Evolutionary conservation across 176 grass and related monocot genomes (phyloP).

Genomic region (Sorghum bicolor): DNA sequence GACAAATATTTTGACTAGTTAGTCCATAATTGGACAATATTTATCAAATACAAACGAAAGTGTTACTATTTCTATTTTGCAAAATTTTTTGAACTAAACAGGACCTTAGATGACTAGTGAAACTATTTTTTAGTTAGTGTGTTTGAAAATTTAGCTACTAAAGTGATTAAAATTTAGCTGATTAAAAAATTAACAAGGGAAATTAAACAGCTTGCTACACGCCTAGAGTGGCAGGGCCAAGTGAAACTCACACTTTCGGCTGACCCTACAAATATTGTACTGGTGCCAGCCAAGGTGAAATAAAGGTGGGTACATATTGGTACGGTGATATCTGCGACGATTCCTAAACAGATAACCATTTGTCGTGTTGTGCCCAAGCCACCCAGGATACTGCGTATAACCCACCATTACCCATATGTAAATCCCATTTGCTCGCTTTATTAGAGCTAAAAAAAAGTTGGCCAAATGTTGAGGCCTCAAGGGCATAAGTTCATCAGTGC

Average conservation of each 20-base stretch:
- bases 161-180: too few relatives aligned
- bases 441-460: not conserved
- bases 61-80: too few relatives aligned
- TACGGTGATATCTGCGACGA: slow-evolving; percentile 13
- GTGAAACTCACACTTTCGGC: not conserved
- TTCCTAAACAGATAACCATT: not conserved
- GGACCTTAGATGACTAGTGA: too few relatives aligned
- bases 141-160: too few relatives aligned
- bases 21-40: too few relatives aligned
- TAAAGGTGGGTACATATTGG: slow-evolving; percentile 7
- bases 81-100: too few relatives aligned
- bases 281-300: not conserved
- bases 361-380: not conserved
- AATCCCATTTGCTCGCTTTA: not conserved
- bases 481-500: not conserved
- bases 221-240: slow-evolving; percentile 5
- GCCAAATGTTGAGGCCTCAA: not conserved
- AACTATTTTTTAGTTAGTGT: too few relatives aligned
- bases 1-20: too few relatives aligned
- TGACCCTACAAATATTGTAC: not conserved
- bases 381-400: not conserved
- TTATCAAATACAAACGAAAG: too few relatives aligned
- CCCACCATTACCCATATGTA: not conserved
- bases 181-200: too few relatives aligned
- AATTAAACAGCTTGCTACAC: too few relatives aligned